Conservation (phyloP, 2,329 filamentous ascomycete genomes). For the Aureobasidium sp. region DNA sequence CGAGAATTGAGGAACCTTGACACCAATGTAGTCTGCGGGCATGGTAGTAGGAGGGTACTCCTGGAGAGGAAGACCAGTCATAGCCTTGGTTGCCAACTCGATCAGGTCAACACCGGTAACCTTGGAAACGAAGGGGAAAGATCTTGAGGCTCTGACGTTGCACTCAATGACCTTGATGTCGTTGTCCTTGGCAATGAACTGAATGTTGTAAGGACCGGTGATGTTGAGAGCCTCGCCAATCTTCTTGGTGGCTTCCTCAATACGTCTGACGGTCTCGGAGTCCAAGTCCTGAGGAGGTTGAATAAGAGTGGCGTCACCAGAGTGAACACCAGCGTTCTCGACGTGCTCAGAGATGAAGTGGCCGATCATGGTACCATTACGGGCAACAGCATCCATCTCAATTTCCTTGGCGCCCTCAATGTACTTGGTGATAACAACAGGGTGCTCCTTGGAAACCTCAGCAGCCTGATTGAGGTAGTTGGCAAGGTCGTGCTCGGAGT, state of each 20-base stretch:
- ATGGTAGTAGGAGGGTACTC: conserved; percentile 75
- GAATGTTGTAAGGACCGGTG: conserved; percentile 96
- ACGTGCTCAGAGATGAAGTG: conserved; percentile 99
- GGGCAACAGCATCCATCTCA: conserved; percentile 97
- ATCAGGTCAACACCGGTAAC: conserved; percentile 97
- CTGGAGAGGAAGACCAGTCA: conserved; percentile 73
- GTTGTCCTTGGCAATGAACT: conserved; percentile 99
- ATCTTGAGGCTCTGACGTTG: conserved; percentile 91
- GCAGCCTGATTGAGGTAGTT: conserved; percentile 83
- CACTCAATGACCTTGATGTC: conserved; percentile 99
- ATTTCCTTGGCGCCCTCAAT: conserved; percentile 99
- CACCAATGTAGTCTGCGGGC: conserved; percentile 76
- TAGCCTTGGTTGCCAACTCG: conserved; percentile 97
- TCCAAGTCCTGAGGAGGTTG: conserved; percentile 90
- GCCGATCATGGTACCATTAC: conserved; percentile 79
- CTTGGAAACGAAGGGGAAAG: conserved; percentile 97
- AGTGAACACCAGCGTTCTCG: conserved; percentile 97
- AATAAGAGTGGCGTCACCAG: conserved; percentile 92
- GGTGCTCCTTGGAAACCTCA: conserved; percentile 89
- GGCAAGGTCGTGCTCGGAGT: conserved; percentile 87
- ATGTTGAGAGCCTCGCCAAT: conserved; percentile 91
- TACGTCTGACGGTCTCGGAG: conserved; percentile 77
- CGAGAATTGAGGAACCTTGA: conserved; percentile 98
- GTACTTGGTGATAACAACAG: conserved; percentile 98
- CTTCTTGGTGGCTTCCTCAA: conserved; percentile 91